Conservation (phyloP, 2,329 filamentous ascomycete genomes). For the Cordyceps tenuipes region DNA sequence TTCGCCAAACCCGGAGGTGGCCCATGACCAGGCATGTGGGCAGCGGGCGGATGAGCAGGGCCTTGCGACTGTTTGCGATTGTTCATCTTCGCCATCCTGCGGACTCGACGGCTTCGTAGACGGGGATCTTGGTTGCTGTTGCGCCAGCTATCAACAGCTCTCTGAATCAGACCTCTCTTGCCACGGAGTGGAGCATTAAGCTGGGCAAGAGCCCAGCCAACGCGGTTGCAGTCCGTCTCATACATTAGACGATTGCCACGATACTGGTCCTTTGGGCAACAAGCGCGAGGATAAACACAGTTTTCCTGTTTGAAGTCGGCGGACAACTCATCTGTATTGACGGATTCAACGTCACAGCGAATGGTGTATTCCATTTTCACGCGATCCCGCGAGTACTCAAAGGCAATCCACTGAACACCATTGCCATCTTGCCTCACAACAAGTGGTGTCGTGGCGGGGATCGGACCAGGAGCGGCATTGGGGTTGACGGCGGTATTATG, state of each 20-base stretch:
- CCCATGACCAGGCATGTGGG: constrained; percentile 60
- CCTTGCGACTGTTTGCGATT: constrained; percentile 63
- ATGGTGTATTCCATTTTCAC: constrained; percentile 99
- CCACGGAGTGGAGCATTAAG: constrained; percentile 84
- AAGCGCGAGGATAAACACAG: constrained; percentile 93
- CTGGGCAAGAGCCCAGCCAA: constrained; percentile 97
- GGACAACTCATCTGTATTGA: constrained; percentile 77
- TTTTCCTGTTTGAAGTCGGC: constrained; percentile 96
- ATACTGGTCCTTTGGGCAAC: constrained; percentile 92
- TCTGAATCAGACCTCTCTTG: constrained; percentile 91
- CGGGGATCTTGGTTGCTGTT: constrained; percentile 97
- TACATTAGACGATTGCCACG: constrained; percentile 92
- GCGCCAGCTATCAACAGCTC: constrained; percentile 95
- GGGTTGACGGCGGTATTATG: constrained; percentile 57
- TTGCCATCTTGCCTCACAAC: constrained; percentile 93
- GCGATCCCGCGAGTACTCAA: constrained; percentile 92
- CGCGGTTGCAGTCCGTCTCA: constrained; percentile 97
- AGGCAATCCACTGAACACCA: constrained; percentile 97
- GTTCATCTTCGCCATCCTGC: constrained; percentile 93
- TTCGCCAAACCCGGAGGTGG: constrained; percentile 57
- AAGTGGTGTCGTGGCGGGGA: constrained; percentile 89
- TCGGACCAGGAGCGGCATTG: constrained; percentile 89
- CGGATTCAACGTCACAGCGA: constrained; percentile 92
- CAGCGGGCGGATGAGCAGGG: constrained; percentile 44
- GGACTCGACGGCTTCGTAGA: constrained; percentile 81